Percentiles rank a stretch among this genome's conserved stretches.
Conservation (phyloP, 768 basidiomycete genomes). For the Tremella mesenterica region DNA sequence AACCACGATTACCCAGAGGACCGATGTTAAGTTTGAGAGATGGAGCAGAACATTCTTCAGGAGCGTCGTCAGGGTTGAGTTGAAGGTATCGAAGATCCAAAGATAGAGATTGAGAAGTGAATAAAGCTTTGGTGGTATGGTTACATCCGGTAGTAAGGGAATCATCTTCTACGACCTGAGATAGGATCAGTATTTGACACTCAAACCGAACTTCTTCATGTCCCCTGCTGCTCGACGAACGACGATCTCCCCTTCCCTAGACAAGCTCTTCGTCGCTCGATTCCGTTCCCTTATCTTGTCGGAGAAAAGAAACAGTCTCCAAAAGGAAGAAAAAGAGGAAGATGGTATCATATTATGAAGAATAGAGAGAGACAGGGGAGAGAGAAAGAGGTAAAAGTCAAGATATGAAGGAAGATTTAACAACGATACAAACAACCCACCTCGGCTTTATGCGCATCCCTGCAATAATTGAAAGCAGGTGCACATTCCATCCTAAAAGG, state of each 20-base stretch:
- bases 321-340: not conserved
- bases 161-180: conserved; percentile 46
- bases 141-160: conserved; percentile 24
- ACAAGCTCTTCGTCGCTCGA: too few species aligned
- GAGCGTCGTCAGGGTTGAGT: conserved; percentile 53
- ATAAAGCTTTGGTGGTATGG: conserved; percentile 50
- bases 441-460: conserved; percentile 60
- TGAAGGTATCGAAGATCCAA: conserved; percentile 67
- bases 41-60: conserved; percentile 45
- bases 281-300: not conserved
- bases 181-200: too few species aligned
- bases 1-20: conserved; percentile 56
- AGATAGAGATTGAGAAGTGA: conserved; percentile 33
- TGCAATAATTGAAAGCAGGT: conserved; percentile 93
- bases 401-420: too few species aligned
- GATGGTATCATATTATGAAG: too few species aligned
- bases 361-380: too few species aligned
- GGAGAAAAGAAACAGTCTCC: not conserved
- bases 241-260: too few species aligned
- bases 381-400: too few species aligned
- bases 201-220: too few species aligned
- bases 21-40: conserved; percentile 54
- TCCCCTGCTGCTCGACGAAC: too few species aligned
- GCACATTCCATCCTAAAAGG: conserved; percentile 80
- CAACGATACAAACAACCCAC: conserved; percentile 22